Conservation (phyloP, 2,329 filamentous ascomycete genomes). For the Diaporthe ampelina region DNA sequence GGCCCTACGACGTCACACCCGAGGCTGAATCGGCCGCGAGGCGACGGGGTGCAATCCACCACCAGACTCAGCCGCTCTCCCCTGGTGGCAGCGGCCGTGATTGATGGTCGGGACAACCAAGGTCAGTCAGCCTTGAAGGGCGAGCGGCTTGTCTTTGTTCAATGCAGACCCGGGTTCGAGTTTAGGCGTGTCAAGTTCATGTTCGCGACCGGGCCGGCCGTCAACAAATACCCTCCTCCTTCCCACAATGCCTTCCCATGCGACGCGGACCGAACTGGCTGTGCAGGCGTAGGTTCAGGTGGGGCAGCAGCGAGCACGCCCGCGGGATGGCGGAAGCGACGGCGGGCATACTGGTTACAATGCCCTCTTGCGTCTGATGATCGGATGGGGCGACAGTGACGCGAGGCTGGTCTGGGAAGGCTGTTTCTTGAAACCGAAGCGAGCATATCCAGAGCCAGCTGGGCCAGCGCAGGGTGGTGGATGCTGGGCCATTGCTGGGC, state of each 20-base stretch:
- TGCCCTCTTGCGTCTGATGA: conserved; percentile 6
- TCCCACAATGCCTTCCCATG: conserved; percentile 8
- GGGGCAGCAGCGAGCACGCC: background rate
- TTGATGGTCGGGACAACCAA: background rate
- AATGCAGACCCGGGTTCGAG: background rate
- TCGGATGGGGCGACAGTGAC: conserved; percentile 8
- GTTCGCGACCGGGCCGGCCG: conserved; percentile 33
- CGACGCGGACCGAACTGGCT: conserved; percentile 9
- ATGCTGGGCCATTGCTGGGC: too few relatives aligned
- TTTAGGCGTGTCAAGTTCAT: conserved; percentile 19
- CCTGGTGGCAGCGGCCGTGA: background rate
- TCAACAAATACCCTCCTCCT: background rate
- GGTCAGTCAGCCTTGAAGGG: background rate
- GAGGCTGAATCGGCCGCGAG: conserved; percentile 32
- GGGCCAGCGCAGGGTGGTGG: too few relatives aligned
- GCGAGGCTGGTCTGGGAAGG: conserved; percentile 25
- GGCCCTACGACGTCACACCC: conserved; percentile 9
- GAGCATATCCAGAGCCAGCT: background rate
- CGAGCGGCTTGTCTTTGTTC: too few relatives aligned
- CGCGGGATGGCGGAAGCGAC: conserved; percentile 13
- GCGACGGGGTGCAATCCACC: background rate
- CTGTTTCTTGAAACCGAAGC: conserved; percentile 24
- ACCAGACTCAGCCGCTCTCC: conserved; percentile 7
- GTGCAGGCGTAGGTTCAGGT: background rate
- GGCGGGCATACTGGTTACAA: background rate